phyloP scores from a whole-genome alignment of 164 flowering plant genomes.

The Akebia trifoliata region DNA sequence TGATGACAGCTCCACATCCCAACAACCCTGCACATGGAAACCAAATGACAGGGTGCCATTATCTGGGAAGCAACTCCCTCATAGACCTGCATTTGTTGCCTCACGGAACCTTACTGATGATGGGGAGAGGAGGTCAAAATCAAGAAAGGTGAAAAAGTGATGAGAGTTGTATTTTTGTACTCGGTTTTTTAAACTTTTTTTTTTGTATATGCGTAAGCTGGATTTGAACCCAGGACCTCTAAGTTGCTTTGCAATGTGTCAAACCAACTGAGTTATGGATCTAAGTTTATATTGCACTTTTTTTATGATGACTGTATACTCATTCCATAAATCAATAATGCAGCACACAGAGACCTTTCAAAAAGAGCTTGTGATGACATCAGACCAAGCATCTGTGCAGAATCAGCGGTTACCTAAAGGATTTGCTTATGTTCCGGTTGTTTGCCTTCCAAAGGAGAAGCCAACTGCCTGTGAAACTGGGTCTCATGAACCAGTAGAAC shows the following conservation, averaged over 20 bases:
- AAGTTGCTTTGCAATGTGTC: too few species aligned
- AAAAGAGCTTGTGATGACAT: conserved; percentile 84
- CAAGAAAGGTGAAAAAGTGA: conserved; percentile 43
- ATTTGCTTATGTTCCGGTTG: conserved; percentile 74
- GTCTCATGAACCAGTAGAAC: conserved; percentile 34
- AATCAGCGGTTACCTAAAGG: conserved; percentile 81
- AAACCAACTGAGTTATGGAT: too few species aligned
- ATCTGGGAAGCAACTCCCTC: conserved; percentile 79
- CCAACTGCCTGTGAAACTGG: conserved; percentile 27
- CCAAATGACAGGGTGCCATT: conserved; percentile 33
- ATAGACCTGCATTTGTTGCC: conserved; percentile 36
- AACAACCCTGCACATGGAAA: conserved; percentile 30
- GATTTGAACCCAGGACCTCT: too few species aligned
- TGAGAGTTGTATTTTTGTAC: background rate
- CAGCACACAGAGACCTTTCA: conserved; percentile 71
- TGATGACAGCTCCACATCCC: conserved; percentile 66
- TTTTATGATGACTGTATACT: background rate
- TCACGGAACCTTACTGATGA: conserved; percentile 34
- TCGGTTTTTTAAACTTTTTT: background rate
- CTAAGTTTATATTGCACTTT: too few species aligned
- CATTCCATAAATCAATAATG: conserved; percentile 2
- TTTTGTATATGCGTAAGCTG: too few species aligned
- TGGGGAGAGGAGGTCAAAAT: conserved; percentile 38
- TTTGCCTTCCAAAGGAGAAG: conserved; percentile 60
- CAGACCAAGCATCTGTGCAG: conserved; percentile 79